Conservation (phyloP, 2,329 filamentous ascomycete genomes). For the Aspergillus alliaceus region DNA sequence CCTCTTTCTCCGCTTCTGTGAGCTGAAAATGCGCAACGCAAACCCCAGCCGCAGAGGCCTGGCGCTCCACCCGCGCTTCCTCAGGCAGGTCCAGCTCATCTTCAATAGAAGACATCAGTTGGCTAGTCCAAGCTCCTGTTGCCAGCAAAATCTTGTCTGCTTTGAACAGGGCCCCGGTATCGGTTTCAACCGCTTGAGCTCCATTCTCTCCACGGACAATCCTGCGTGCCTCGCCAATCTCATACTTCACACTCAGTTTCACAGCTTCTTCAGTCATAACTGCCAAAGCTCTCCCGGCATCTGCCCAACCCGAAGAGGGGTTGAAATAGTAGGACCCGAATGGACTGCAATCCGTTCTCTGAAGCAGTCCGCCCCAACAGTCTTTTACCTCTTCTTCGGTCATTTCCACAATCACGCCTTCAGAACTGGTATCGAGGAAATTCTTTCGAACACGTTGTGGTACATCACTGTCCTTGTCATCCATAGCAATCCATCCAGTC, state of each 20-base stretch:
- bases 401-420: slow-evolving; percentile 44
- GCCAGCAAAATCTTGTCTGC: slow-evolving; percentile 57
- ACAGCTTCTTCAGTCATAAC: slow-evolving; percentile 47
- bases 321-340: slow-evolving; percentile 51
- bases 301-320: slow-evolving; percentile 54
- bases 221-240: slow-evolving; percentile 45
- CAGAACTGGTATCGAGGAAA: slow-evolving; percentile 49
- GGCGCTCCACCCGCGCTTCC: slow-evolving; percentile 50
- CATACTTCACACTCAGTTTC: slow-evolving; percentile 46
- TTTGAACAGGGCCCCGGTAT: slow-evolving; percentile 46
- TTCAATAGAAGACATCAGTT: slow-evolving; percentile 53
- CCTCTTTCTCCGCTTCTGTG: slow-evolving; percentile 49
- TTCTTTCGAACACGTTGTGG: slow-evolving; percentile 55
- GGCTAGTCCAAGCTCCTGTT: slow-evolving; percentile 59
- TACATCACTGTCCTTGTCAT: slow-evolving; percentile 48
- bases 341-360: slow-evolving; percentile 36
- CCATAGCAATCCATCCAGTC: slow-evolving; percentile 60
- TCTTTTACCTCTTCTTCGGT: slow-evolving; percentile 41
- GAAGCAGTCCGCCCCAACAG: slow-evolving; percentile 44
- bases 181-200: slow-evolving; percentile 48
- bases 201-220: slow-evolving; percentile 44
- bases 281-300: slow-evolving; percentile 49
- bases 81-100: slow-evolving; percentile 47
- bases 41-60: slow-evolving; percentile 61
- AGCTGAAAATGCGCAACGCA: slow-evolving; percentile 60